A percentile compares a stretch with the other conserved stretches of the same genome.
These are phyloP conservation scores for Gentiana macrophylla DNA, from an alignment of 257 asterid genomes.

Conservation along the genomic window DNA sequence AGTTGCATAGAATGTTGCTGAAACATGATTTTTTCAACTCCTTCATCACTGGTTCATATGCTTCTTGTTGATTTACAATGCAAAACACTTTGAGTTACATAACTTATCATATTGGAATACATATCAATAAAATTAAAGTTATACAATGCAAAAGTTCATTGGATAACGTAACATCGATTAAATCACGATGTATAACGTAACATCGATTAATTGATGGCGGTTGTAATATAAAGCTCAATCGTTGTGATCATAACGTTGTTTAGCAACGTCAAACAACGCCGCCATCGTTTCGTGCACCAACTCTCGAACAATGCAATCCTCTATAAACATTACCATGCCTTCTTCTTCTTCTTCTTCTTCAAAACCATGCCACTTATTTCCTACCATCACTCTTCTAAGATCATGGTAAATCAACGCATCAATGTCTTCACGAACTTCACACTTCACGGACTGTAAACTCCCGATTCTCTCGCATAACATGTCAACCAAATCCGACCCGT, in stretches of 20 bases:
- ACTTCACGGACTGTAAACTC: conserved; percentile 42
- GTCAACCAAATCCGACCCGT: conserved; percentile 19
- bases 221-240: too few species aligned
- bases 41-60: background rate
- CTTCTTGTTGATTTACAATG: too few species aligned
- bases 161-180: too few species aligned
- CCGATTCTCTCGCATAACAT: conserved; percentile 29
- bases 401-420: conserved; percentile 49
- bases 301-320: conserved; percentile 43
- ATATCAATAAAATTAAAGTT: too few species aligned
- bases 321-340: conserved; percentile 43
- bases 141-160: too few species aligned
- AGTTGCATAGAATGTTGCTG: too few species aligned
- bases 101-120: too few species aligned
- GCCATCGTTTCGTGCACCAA: conserved; percentile 46
- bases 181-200: too few species aligned
- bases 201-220: too few species aligned
- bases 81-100: too few species aligned
- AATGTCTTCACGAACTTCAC: conserved; percentile 58
- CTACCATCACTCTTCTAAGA: conserved; percentile 8
- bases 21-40: background rate
- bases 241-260: too few species aligned
- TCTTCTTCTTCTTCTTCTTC: conserved; percentile 53
- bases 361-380: background rate
- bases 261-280: conserved; percentile 8